Conservation (phyloP, 768 basidiomycete species). For the Myochromella boudieri region DNA sequence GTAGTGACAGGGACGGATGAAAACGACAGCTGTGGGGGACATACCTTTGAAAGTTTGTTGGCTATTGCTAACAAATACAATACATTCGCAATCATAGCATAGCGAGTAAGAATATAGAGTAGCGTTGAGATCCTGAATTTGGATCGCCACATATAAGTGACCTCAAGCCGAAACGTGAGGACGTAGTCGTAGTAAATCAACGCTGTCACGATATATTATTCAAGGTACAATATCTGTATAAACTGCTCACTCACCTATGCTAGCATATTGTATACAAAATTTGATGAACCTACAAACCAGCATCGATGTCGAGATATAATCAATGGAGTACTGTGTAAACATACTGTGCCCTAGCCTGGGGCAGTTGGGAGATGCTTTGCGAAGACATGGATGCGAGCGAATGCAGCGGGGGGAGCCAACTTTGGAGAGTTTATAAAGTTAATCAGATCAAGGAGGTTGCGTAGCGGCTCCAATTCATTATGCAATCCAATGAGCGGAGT, state of each 20-base stretch:
- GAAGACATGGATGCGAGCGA: too few relatives aligned
- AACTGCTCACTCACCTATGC: slow-evolving; percentile 8
- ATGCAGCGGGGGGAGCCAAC: too few relatives aligned
- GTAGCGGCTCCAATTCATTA: too few relatives aligned
- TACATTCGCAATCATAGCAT: slow-evolving; percentile 26
- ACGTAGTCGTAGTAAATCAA: slow-evolving; percentile 21
- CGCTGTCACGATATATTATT: neutral
- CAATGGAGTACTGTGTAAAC: too few relatives aligned
- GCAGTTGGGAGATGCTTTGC: too few relatives aligned
- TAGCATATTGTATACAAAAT: slow-evolving; percentile 9
- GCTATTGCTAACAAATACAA: slow-evolving; percentile 24
- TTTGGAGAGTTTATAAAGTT: too few relatives aligned
- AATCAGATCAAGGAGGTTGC: too few relatives aligned
- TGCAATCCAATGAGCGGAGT: too few relatives aligned
- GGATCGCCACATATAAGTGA: slow-evolving; percentile 24
- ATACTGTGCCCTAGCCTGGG: too few relatives aligned
- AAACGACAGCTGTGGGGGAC: neutral
- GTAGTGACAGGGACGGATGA: neutral
- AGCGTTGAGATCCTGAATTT: slow-evolving; percentile 21
- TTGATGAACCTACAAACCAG: slow-evolving; percentile 5
- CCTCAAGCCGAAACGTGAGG: slow-evolving; percentile 22
- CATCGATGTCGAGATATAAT: too few relatives aligned
- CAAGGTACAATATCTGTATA: neutral
- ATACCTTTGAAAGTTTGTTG: slow-evolving; percentile 11
- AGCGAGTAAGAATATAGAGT: slow-evolving; percentile 26